These are phyloP conservation scores for Aspergillus sclerotialis DNA, from an alignment of 2,329 filamentous ascomycete species.

Conservation along the genomic window DNA sequence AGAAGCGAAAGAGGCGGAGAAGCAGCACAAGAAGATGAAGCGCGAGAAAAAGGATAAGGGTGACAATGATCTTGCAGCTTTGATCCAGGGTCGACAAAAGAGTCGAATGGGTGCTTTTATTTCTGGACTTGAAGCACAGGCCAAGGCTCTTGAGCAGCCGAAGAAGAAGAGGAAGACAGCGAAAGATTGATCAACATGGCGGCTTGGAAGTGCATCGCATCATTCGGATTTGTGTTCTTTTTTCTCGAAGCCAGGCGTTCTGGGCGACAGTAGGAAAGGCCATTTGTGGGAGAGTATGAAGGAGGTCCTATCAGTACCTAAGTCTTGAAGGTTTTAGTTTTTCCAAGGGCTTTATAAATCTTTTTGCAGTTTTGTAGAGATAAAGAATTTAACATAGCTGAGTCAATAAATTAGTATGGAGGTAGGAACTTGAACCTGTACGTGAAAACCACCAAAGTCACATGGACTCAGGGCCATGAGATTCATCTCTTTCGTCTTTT, in stretches of 20 bases:
- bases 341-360: too few relatives aligned
- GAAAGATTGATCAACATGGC: conserved; percentile 11
- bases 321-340: too few relatives aligned
- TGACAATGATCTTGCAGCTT: conserved; percentile 53
- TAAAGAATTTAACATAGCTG: too few relatives aligned
- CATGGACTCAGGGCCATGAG: too few relatives aligned
- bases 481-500: not conserved
- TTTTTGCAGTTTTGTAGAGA: too few relatives aligned
- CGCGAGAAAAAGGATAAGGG: conserved; percentile 63
- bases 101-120: conserved; percentile 58
- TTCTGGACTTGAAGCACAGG: conserved; percentile 66
- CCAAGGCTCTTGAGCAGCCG: conserved; percentile 46
- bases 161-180: conserved; percentile 33
- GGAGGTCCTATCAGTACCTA: too few relatives aligned
- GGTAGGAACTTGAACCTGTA: too few relatives aligned
- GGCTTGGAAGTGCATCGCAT: too few relatives aligned
- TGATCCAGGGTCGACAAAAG: conserved; percentile 68
- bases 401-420: too few relatives aligned
- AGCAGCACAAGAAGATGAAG: conserved; percentile 67
- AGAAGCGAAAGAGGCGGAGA: conserved; percentile 67
- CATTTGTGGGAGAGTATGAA: too few relatives aligned
- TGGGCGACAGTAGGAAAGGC: conserved; percentile 1
- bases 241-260: conserved; percentile 4
- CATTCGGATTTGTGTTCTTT: too few relatives aligned
- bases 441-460: too few relatives aligned